phyloP scores from a whole-genome alignment of 768 basidiomycete genomes.

The Mrakia gelida region DNA sequence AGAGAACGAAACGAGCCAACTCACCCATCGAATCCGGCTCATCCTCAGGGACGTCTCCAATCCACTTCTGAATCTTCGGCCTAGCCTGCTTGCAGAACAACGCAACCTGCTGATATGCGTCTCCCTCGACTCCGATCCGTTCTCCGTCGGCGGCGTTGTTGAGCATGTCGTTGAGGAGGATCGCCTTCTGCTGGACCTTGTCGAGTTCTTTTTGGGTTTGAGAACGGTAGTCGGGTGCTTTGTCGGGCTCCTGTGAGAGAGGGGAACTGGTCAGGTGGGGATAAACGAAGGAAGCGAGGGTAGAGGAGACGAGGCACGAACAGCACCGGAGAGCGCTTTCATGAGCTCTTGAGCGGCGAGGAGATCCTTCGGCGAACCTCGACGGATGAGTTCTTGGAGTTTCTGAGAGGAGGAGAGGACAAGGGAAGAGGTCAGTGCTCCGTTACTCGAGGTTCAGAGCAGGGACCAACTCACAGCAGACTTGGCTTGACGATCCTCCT shows the following conservation, averaged over 20 bases:
- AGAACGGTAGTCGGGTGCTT: constrained; percentile 86
- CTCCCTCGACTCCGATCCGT: constrained; percentile 69
- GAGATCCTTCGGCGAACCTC: constrained; percentile 92
- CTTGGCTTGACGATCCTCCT: constrained; percentile 90
- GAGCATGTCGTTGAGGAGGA: constrained; percentile 93
- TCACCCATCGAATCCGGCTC: constrained; percentile 84
- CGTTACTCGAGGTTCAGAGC: too few species aligned
- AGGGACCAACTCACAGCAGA: constrained; percentile 54
- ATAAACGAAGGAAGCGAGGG: not conserved
- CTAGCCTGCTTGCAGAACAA: constrained; percentile 71
- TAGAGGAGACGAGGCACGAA: constrained; percentile 36
- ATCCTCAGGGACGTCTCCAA: constrained; percentile 83
- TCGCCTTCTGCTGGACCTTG: constrained; percentile 90
- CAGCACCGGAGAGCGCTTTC: constrained; percentile 88
- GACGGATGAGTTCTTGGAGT: constrained; percentile 93
- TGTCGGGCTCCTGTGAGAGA: constrained; percentile 65
- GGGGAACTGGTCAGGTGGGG: not conserved
- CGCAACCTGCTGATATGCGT: constrained; percentile 94
- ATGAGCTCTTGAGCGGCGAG: constrained; percentile 95
- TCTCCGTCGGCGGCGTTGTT: constrained; percentile 86
- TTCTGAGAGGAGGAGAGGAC: constrained; percentile 50
- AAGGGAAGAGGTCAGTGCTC: not conserved
- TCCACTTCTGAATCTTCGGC: constrained; percentile 97
- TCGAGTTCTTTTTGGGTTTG: constrained; percentile 86
- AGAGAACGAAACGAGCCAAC: constrained; percentile 34